Evolutionary conservation across 2,329 filamentous ascomycete species (phyloP).

Genomic region (Monilinia laxa): DNA sequence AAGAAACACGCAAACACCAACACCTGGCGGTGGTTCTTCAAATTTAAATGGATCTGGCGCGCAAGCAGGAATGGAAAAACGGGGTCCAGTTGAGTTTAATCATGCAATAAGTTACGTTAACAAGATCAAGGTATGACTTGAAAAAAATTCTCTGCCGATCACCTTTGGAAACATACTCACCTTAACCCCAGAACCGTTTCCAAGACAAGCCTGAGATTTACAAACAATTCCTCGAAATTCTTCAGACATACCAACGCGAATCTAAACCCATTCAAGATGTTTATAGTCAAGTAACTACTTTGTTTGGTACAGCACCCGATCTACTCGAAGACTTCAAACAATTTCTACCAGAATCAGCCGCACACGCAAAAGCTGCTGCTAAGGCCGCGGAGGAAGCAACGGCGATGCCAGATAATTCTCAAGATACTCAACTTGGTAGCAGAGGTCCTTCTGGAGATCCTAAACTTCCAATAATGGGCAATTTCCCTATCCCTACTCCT

Average conservation of each 20-base stretch:
- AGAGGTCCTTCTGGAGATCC: conserved; percentile 51
- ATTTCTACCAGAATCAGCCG: conserved; percentile 88
- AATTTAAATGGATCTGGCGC: conserved; percentile 61
- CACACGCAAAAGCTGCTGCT: conserved; percentile 60
- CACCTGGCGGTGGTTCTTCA: conserved; percentile 54
- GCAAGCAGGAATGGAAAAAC: conserved; percentile 71
- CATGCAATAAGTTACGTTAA: conserved; percentile 99
- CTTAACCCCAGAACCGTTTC: conserved; percentile 77
- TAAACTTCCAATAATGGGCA: conserved; percentile 88
- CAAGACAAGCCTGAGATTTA: conserved; percentile 97
- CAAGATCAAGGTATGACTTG: conserved; percentile 84
- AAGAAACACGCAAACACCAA: conserved; percentile 59
- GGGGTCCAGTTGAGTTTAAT: conserved; percentile 96
- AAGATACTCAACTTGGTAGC: conserved; percentile 53
- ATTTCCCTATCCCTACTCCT: conserved; percentile 73
- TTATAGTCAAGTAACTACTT: conserved; percentile 90
- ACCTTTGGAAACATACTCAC: conserved; percentile 23
- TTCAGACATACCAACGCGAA: conserved; percentile 97
- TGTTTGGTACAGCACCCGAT: conserved; percentile 92
- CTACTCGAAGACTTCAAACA: conserved; percentile 98
- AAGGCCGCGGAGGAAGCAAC: conserved; percentile 67
- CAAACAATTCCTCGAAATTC: conserved; percentile 96
- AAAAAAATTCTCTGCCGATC: conserved; percentile 27
- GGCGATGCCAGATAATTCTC: conserved; percentile 36
- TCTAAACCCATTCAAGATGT: conserved; percentile 98